Conservation (phyloP, 2,329 filamentous ascomycete genomes). For the Ilyonectria mors-panacis region DNA sequence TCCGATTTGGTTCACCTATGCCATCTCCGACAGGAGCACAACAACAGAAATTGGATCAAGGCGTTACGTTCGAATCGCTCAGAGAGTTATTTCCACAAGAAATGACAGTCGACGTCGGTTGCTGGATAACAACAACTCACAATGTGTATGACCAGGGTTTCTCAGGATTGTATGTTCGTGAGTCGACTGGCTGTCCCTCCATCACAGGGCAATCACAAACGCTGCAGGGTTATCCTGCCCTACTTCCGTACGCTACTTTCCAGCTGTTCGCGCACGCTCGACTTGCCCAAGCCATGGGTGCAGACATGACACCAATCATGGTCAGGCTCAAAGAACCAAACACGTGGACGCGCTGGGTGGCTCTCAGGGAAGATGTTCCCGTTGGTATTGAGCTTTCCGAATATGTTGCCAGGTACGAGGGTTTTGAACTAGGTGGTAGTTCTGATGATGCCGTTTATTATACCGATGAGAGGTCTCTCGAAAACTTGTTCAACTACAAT, state of each 20-base stretch:
- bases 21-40: too few relatives aligned
- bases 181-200: neutral
- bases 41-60: too few relatives aligned
- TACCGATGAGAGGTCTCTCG: too few relatives aligned
- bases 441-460: too few relatives aligned
- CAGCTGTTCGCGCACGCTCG: slow-evolving; percentile 19
- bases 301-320: neutral
- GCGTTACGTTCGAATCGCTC: too few relatives aligned
- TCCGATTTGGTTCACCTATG: too few relatives aligned
- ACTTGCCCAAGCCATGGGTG: neutral
- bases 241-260: slow-evolving; percentile 23
- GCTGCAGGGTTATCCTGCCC: slow-evolving; percentile 12
- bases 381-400: neutral
- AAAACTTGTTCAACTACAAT: too few relatives aligned
- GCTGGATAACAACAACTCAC: neutral
- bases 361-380: slow-evolving; percentile 18
- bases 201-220: slow-evolving; percentile 1
- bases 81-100: too few relatives aligned
- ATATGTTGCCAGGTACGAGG: neutral
- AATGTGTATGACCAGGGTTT: neutral
- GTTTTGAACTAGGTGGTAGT: too few relatives aligned
- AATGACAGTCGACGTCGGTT: neutral
- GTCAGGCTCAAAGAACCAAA: neutral
- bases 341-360: slow-evolving; percentile 20
- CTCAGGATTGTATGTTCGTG: neutral